Evolutionary conservation across 2,329 filamentous ascomycete genomes (phyloP), one percentile per base, ranked within the genome.

Genomic region (Sporothrix phasma): DNA sequence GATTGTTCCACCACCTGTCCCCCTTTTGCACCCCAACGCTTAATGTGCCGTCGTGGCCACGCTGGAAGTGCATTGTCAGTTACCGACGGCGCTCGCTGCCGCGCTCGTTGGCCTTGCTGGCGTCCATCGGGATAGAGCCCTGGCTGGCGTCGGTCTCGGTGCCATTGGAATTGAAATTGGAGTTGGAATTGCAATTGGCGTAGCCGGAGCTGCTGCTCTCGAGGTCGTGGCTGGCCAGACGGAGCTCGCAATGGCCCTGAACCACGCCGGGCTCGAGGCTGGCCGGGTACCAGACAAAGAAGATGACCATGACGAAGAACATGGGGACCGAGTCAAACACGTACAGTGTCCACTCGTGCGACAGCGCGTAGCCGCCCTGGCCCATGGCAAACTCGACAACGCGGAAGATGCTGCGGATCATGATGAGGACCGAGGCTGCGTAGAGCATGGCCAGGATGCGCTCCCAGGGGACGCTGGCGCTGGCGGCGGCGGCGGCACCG

Each of bases 381-480:
- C 74, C 74, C 61, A 70, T 66, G 11, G 68, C 69, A 65, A 77
- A 78, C 69, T 79, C 77, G 10, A 77, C 66, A 5, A 75, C 71
- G 29, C 76, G 70, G 62, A 76, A 75, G 22, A 76, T 63, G 47
- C 72, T 74, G 39, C 77, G 70, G 10, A 76, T 64, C 58, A 76
- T 71, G 62, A 79, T 76, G n/a, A 76, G 69, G 0, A 65, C 24
- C 22, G 62, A 67, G 13, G 62, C 60, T 39, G 39, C 46, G 66
- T 72, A 70, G 1, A 71, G 67, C 61, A 69, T 67, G 10, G 26
- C 53, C 11, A 72, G 54, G 29, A 58, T 53, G 62, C 62, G 71
- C 73, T 34, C 71, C 72, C 61, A 71, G 64, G 66, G 77, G 26
- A 67, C 62, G 53, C 29, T 61, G 59, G 49, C 11, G 26, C 54